These are phyloP conservation scores for Coelastrella sp. DNA, from an alignment of 139 green algal species.

Conservation along the genomic window DNA sequence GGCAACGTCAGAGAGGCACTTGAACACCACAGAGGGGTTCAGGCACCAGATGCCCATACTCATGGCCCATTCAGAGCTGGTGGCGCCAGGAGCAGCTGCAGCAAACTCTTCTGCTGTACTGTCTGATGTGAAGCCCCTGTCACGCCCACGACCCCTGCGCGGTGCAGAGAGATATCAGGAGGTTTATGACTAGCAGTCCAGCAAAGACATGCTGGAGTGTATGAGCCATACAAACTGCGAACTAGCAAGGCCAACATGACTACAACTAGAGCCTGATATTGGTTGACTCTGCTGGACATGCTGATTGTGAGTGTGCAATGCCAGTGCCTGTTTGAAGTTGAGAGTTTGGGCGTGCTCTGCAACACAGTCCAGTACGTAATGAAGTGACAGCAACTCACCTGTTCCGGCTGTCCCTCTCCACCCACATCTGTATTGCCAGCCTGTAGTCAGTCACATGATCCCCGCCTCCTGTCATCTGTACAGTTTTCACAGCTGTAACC, in stretches of 20 bases:
- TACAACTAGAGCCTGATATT: too few species aligned
- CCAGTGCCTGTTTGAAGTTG: too few species aligned
- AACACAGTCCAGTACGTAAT: too few species aligned
- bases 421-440: constrained; percentile 69
- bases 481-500: neutral
- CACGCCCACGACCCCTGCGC: neutral
- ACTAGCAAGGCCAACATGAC: too few species aligned
- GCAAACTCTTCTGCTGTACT: neutral
- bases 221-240: too few species aligned
- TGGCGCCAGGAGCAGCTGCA: neutral
- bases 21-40: constrained; percentile 82
- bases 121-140: neutral
- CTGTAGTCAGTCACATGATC: constrained; percentile 71
- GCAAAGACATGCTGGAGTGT: too few species aligned
- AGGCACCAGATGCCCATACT: constrained; percentile 88
- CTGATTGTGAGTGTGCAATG: too few species aligned
- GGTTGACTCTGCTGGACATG: too few species aligned
- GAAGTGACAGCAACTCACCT: neutral
- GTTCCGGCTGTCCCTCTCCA: constrained; percentile 18
- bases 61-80: constrained; percentile 34
- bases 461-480: neutral
- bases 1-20: constrained; percentile 39
- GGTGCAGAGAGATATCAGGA: neutral
- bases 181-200: too few species aligned
- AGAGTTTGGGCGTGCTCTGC: too few species aligned